Evolutionary conservation across 1,284 basidiomycete genomes (phyloP).

Genomic region (Tylopilus sp.): DNA sequence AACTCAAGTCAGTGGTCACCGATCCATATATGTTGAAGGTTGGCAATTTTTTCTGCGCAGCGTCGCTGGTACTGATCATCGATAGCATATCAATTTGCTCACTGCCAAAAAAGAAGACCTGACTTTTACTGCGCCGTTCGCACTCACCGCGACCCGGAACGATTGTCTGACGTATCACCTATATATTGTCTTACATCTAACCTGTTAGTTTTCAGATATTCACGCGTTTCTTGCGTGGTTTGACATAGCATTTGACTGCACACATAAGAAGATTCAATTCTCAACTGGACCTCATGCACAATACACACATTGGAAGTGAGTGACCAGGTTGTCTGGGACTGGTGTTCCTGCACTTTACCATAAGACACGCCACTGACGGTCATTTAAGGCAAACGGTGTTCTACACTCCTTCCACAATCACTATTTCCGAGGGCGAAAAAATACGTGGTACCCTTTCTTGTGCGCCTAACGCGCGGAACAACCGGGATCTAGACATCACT

Average conservation of each 20-base stretch:
- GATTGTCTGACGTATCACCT: constrained; percentile 65
- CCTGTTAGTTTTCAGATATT: constrained; percentile 54
- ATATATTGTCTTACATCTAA: constrained; percentile 2
- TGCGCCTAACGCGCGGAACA: constrained; percentile 85
- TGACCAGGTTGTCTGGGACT: constrained; percentile 16
- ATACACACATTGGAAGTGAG: constrained; percentile 96
- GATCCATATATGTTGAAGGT: constrained; percentile 86
- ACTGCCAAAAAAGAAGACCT: constrained; percentile 96
- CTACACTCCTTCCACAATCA: constrained; percentile 80
- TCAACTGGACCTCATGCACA: constrained; percentile 94
- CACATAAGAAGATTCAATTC: constrained; percentile 94
- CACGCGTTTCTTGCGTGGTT: constrained; percentile 99
- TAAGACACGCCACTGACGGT: constrained; percentile 1
- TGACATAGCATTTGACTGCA: constrained; percentile 93
- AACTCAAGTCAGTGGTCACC: constrained; percentile 87
- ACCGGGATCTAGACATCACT: constrained; percentile 87
- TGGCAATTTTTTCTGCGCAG: constrained; percentile 8
- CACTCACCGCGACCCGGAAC: constrained; percentile 79
- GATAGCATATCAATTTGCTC: constrained; percentile 81
- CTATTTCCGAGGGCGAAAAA: constrained; percentile 61
- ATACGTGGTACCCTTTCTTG: constrained; percentile 72
- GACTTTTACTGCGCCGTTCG: constrained; percentile 78
- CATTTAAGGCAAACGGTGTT: constrained; percentile 83
- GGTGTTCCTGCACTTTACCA: background rate
- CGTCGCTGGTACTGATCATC: constrained; percentile 8